Percentiles rank a stretch among this genome's conserved stretches.
phyloP scores from a whole-genome alignment of 139 green algal species.

The Chlamydomonas asymmetrica region DNA sequence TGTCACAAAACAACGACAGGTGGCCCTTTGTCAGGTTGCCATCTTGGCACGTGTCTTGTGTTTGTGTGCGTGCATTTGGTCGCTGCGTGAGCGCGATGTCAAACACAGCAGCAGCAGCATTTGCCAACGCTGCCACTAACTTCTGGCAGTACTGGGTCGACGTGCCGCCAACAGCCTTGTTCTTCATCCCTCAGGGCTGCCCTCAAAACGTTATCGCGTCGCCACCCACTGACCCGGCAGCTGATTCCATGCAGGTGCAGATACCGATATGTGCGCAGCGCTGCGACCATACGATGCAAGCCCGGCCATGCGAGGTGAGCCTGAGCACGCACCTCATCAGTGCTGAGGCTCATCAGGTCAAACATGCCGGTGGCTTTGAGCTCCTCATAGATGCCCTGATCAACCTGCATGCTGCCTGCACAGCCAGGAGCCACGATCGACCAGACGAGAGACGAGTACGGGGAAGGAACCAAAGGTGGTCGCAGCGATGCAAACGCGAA shows the following conservation, averaged over 20 bases:
- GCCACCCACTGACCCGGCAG: neutral
- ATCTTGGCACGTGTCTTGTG: no score
- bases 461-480: neutral
- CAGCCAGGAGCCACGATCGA: neutral
- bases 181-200: neutral
- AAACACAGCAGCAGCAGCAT: no score
- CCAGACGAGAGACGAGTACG: no score
- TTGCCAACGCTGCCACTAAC: no score
- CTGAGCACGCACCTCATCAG: conserved; percentile 75
- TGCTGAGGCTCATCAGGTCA: conserved; percentile 66
- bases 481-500: neutral
- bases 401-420: conserved; percentile 71
- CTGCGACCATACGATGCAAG: neutral
- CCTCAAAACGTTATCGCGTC: neutral
- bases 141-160: neutral
- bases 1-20: no score
- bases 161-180: neutral
- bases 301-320: neutral
- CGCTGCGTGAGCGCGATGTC: no score
- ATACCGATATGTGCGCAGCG: neutral
- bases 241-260: neutral
- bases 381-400: conserved; percentile 73
- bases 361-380: conserved; percentile 81
- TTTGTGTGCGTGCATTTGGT: no score
- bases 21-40: no score